phyloP scores from a whole-genome alignment of 805 yeast species.

The Zygoascus tannicola region DNA sequence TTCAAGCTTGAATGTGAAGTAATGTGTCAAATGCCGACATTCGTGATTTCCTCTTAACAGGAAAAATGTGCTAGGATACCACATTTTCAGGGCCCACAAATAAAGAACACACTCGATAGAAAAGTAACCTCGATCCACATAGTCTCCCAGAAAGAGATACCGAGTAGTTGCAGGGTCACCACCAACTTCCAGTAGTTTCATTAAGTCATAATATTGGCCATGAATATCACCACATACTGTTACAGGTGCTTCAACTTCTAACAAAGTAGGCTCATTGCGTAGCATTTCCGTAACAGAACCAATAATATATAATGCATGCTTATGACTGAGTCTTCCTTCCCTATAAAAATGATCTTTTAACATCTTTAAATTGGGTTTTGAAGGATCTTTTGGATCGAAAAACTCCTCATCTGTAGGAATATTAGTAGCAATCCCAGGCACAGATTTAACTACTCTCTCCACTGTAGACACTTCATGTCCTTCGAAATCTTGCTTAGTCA shows the following conservation, averaged over 20 bases:
- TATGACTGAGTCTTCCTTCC: constrained; percentile 71
- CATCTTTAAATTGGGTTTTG: constrained; percentile 60
- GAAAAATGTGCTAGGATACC: constrained; percentile 64
- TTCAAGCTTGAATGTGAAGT: constrained; percentile 86
- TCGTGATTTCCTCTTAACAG: constrained; percentile 92
- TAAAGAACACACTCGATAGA: constrained; percentile 65
- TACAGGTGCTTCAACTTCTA: constrained; percentile 82
- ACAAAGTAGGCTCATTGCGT: constrained; percentile 64
- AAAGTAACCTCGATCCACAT: constrained; percentile 89
- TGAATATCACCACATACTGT: constrained; percentile 97
- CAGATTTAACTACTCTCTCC: constrained; percentile 48
- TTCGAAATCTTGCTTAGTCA: constrained; percentile 40
- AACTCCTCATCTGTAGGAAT: constrained; percentile 62
- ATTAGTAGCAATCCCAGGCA: constrained; percentile 56
- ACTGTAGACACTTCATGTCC: constrained; percentile 48
- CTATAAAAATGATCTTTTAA: constrained; percentile 61
- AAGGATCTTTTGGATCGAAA: constrained; percentile 45
- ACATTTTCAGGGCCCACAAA: constrained; percentile 69
- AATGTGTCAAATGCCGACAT: constrained; percentile 84
- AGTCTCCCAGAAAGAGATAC: constrained; percentile 84
- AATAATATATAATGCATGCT: constrained; percentile 63
- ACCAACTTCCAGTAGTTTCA: constrained; percentile 87
- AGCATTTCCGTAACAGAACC: constrained; percentile 55
- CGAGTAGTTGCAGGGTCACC: constrained; percentile 75
- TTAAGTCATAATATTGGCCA: constrained; percentile 85